A percentile compares a stretch with the other conserved stretches of the same genome.
Conservation (phyloP, 2,329 filamentous ascomycete species). For the Phialophora chinensis region DNA sequence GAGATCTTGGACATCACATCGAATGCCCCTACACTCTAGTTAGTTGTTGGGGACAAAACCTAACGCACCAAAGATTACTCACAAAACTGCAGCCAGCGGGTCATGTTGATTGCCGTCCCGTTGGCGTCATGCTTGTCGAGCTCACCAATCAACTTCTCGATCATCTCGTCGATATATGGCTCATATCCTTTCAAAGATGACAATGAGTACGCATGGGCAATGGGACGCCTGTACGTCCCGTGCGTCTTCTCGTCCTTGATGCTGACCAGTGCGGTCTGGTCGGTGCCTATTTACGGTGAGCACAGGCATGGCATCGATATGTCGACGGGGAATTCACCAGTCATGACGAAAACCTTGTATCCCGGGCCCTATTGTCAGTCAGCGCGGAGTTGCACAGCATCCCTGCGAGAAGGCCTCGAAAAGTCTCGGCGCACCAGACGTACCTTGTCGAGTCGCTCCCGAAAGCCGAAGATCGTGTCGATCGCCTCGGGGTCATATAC, state of each 20-base stretch:
- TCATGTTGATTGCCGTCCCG: conserved; percentile 17
- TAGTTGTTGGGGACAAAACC: not conserved
- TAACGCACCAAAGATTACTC: not conserved
- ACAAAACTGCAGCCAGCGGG: conserved; percentile 20
- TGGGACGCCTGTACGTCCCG: conserved; percentile 14
- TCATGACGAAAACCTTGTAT: conserved; percentile 16
- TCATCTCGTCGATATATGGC: conserved; percentile 18
- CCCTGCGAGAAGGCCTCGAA: not conserved
- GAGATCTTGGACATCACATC: conserved; percentile 23
- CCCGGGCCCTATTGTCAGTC: conserved; percentile 12
- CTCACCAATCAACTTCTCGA: conserved; percentile 16
- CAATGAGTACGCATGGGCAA: conserved; percentile 14
- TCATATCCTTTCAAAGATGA: conserved; percentile 16
- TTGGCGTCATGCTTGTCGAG: conserved; percentile 18
- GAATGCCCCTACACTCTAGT: conserved; percentile 7
- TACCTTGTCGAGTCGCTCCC: conserved; percentile 18
- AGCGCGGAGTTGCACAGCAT: not conserved
- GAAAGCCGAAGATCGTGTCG: conserved; percentile 14
- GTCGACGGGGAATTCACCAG: not conserved
- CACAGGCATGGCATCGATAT: not conserved
- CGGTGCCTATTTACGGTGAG: conserved; percentile 11
- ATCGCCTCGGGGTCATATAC: conserved; percentile 18
- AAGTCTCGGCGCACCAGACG: not conserved
- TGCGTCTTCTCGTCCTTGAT: conserved; percentile 21
- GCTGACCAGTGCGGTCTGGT: conserved; percentile 19